Percentiles rank a stretch among this genome's conserved stretches.
Conservation (phyloP, 2,329 filamentous ascomycete species). For the Fusarium compactum region DNA sequence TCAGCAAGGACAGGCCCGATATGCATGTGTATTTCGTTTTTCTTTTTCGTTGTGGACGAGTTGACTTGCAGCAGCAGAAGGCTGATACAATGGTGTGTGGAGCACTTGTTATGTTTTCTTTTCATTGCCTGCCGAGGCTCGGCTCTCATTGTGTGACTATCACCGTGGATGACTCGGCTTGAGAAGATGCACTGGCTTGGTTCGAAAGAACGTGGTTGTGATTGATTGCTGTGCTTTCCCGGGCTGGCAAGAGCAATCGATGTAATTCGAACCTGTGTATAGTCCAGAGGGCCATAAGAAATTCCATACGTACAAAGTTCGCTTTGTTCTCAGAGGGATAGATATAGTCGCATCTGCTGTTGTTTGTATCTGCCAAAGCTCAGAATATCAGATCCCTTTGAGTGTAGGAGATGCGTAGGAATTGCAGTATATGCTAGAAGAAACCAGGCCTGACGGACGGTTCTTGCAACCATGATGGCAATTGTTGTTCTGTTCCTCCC, state of each 20-base stretch:
- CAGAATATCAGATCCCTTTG: background rate
- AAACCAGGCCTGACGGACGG: background rate
- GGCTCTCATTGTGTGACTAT: background rate
- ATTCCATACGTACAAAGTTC: background rate
- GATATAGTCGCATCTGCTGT: background rate
- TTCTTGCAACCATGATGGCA: background rate
- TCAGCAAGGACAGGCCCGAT: background rate
- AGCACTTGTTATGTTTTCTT: background rate
- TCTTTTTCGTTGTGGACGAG: background rate
- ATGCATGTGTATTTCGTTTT: background rate
- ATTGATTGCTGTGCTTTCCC: background rate
- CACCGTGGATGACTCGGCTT: background rate
- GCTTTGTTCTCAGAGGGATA: background rate
- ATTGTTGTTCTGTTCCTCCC: background rate
- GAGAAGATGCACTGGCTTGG: background rate
- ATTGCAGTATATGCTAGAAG: background rate
- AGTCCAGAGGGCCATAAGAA: background rate
- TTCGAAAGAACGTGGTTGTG: background rate
- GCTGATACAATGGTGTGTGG: background rate
- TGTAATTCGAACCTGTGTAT: background rate
- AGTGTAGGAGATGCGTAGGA: background rate
- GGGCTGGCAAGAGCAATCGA: background rate
- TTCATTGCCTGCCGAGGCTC: conserved; percentile 2
- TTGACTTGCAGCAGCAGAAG: background rate
- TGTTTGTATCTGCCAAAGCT: background rate